Percentiles rank a stretch among this genome's conserved stretches.
Evolutionary conservation across 768 basidiomycete genomes (phyloP).

Genomic region (Rhizopogon sp.): DNA sequence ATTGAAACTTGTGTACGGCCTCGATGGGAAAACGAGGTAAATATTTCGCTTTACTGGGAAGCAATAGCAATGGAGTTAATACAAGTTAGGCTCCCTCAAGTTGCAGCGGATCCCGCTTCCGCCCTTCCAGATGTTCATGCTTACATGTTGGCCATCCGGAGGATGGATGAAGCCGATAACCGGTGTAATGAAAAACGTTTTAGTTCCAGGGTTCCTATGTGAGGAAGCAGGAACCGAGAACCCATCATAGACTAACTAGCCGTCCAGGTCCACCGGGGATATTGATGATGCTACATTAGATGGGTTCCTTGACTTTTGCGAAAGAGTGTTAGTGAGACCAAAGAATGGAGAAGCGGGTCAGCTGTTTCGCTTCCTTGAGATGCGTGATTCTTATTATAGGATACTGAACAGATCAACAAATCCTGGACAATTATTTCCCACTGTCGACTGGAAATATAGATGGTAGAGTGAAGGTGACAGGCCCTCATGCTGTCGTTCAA

Average conservation of each 20-base stretch:
- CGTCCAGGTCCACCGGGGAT: conserved; percentile 47
- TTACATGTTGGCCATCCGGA: conserved; percentile 39
- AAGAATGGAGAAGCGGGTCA: conserved; percentile 24
- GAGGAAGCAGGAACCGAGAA: conserved; percentile 20
- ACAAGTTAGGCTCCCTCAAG: conserved; percentile 36
- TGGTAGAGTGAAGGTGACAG: neutral
- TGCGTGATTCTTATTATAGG: neutral
- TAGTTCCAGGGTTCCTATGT: conserved; percentile 43
- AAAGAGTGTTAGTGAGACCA: conserved; percentile 40
- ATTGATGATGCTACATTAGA: conserved; percentile 50
- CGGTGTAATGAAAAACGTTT: conserved; percentile 32
- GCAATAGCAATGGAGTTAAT: conserved; percentile 9
- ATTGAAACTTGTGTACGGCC: conserved; percentile 81
- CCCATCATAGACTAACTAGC: conserved; percentile 2
- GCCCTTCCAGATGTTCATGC: conserved; percentile 49
- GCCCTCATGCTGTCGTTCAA: neutral
- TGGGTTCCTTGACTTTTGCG: conserved; percentile 62
- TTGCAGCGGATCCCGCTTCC: conserved; percentile 51
- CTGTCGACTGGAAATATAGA: conserved; percentile 10
- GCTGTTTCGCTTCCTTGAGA: conserved; percentile 4
- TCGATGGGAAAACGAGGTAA: conserved; percentile 66
- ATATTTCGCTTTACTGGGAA: conserved; percentile 6
- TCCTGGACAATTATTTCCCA: conserved; percentile 41
- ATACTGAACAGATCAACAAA: conserved; percentile 21
- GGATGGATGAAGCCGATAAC: conserved; percentile 30